Conservation (phyloP, 495 filamentous ascomycete species). For the Amorphotheca resinae region DNA sequence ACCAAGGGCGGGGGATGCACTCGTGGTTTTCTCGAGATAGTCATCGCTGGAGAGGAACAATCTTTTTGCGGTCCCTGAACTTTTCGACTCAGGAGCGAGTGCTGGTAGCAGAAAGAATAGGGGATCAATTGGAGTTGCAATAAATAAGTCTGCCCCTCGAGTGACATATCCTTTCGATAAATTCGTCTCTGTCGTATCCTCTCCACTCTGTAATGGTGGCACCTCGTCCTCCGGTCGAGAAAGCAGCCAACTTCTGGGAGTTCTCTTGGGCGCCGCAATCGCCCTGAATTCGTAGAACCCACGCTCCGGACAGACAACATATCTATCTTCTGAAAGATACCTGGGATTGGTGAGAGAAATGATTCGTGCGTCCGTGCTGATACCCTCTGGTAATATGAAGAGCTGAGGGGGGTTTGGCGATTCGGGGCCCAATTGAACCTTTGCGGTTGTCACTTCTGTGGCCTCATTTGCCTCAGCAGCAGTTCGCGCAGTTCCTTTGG, state of each 20-base stretch:
- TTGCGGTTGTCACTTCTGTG: slow-evolving; percentile 5
- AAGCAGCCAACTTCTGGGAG: slow-evolving; percentile 58
- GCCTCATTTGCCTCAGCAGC: slow-evolving; percentile 4
- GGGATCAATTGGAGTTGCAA: slow-evolving; percentile 75
- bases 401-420: slow-evolving; percentile 44
- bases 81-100: slow-evolving; percentile 32
- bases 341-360: slow-evolving; percentile 71
- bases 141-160: slow-evolving; percentile 53
- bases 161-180: slow-evolving; percentile 23
- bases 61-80: slow-evolving; percentile 31
- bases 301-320: slow-evolving; percentile 64
- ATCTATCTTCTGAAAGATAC: slow-evolving; percentile 49
- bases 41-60: slow-evolving; percentile 74
- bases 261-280: slow-evolving; percentile 48
- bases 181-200: slow-evolving; percentile 6
- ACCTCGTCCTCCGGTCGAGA: slow-evolving; percentile 1
- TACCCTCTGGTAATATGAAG: slow-evolving; percentile 66
- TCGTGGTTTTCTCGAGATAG: slow-evolving; percentile 47
- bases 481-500: slow-evolving; percentile 18
- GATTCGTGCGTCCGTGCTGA: slow-evolving; percentile 52
- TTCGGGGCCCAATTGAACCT: slow-evolving; percentile 19
- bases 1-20: slow-evolving; percentile 18
- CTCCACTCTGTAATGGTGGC: background rate
- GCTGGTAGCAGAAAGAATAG: slow-evolving; percentile 71
- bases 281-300: slow-evolving; percentile 84